Evolutionary conservation across 768 basidiomycete genomes (phyloP).

Genomic region (Kwoniella botswanensis): DNA sequence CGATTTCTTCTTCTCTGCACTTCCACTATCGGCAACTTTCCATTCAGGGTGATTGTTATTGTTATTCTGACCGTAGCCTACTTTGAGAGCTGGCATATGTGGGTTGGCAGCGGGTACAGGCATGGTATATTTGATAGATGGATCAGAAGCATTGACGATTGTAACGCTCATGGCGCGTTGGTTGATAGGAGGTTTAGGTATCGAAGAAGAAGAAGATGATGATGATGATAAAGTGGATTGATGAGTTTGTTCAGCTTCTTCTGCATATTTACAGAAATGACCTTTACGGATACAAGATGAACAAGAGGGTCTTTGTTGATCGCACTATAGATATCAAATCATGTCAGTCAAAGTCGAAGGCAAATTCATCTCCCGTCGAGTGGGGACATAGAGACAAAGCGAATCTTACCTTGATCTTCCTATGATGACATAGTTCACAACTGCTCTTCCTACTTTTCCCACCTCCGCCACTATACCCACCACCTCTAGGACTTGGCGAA

Average conservation of each 20-base stretch:
- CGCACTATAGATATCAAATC: conserved; percentile 14
- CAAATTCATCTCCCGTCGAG: background rate
- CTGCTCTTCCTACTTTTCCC: conserved; percentile 47
- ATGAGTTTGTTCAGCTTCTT: conserved; percentile 23
- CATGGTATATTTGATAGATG: conserved; percentile 28
- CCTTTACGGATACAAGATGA: conserved; percentile 30
- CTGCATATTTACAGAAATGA: conserved; percentile 27
- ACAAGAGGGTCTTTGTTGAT: conserved; percentile 31
- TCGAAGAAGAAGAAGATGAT: background rate
- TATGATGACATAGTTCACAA: conserved; percentile 46
- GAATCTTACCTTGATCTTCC: conserved; percentile 45
- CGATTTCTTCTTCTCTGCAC: conserved; percentile 24
- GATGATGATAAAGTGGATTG: background rate
- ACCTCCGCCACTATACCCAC: conserved; percentile 12
- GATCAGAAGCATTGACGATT: conserved; percentile 27
- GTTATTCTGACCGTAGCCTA: conserved; percentile 12
- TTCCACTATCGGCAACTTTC: conserved; percentile 18
- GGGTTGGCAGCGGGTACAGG: conserved; percentile 13
- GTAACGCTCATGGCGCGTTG: conserved; percentile 27
- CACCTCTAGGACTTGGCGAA: conserved; percentile 12
- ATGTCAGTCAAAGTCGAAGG: background rate
- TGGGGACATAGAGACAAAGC: background rate
- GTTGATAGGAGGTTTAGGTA: background rate
- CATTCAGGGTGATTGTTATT: conserved; percentile 17
- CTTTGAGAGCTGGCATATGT: conserved; percentile 17